Conservation (phyloP, 805 yeast species). For the Metschnikowia colocasiae region DNA sequence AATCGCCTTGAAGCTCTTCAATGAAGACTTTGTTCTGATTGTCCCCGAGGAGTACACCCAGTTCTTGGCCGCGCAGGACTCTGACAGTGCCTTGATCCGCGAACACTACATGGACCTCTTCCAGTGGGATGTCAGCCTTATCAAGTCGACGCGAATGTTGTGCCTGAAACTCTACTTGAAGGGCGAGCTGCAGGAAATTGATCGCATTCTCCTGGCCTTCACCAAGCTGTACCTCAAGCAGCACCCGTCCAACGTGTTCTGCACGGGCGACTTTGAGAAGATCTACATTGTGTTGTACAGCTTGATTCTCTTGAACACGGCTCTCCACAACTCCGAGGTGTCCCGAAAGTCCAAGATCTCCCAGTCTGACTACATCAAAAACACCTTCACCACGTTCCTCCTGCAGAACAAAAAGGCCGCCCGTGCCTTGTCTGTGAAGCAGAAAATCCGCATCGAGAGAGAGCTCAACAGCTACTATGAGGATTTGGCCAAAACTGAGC, state of each 20-base stretch:
- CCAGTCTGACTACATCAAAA: conserved; percentile 39
- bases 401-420: conserved; percentile 31
- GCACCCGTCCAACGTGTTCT: conserved; percentile 47
- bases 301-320: conserved; percentile 70
- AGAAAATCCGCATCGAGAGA: conserved; percentile 41
- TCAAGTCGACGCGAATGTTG: conserved; percentile 53
- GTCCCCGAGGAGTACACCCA: conserved; percentile 44
- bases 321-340: conserved; percentile 56
- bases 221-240: conserved; percentile 57
- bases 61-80: conserved; percentile 45
- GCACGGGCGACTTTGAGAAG: conserved; percentile 48
- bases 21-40: conserved; percentile 41
- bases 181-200: conserved; percentile 82
- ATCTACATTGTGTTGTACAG: conserved; percentile 71
- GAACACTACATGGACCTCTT: conserved; percentile 45
- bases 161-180: conserved; percentile 67
- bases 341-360: conserved; percentile 37
- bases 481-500: conserved; percentile 36
- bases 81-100: conserved; percentile 40
- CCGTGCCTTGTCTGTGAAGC: conserved; percentile 32
- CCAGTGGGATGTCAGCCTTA: conserved; percentile 47
- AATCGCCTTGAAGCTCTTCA: conserved; percentile 35
- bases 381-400: conserved; percentile 40
- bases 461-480: conserved; percentile 46
- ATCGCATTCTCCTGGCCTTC: conserved; percentile 65